Evolutionary conservation across 805 yeast species (phyloP).

Genomic region (Sugiyamaella floridensis): DNA sequence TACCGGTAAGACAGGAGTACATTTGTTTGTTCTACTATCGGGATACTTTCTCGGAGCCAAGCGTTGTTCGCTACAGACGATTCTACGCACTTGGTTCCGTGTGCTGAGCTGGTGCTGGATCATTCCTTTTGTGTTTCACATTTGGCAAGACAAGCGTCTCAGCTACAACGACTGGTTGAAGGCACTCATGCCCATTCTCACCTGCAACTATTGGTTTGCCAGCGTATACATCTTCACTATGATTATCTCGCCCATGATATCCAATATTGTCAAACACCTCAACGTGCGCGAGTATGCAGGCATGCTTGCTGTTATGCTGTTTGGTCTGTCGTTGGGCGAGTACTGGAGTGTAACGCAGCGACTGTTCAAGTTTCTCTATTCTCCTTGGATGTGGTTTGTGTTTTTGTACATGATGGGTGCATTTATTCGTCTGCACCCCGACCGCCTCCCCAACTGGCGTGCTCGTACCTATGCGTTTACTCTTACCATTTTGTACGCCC

Average conservation of each 20-base stretch:
- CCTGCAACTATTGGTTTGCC: constrained; percentile 6
- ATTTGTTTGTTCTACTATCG: constrained; percentile 5
- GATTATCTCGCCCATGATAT: not conserved
- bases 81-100: constrained; percentile 4
- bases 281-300: constrained; percentile 1
- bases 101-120: constrained; percentile 3
- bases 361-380: not conserved
- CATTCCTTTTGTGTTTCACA: not conserved
- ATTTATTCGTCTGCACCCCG: not conserved
- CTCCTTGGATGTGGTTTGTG: not conserved
- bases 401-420: constrained; percentile 2
- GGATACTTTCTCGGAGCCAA: constrained; percentile 2
- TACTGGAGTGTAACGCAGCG: not conserved
- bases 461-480: not conserved
- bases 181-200: not conserved
- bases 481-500: not conserved
- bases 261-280: not conserved
- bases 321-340: not conserved
- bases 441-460: not conserved
- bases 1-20: constrained; percentile 2
- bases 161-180: not conserved
- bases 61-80: not conserved
- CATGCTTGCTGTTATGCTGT: not conserved
- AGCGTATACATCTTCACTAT: not conserved
- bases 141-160: not conserved